Evolutionary conservation across 2,329 filamentous ascomycete species (phyloP).

Genomic region (Ophiostoma sp.): DNA sequence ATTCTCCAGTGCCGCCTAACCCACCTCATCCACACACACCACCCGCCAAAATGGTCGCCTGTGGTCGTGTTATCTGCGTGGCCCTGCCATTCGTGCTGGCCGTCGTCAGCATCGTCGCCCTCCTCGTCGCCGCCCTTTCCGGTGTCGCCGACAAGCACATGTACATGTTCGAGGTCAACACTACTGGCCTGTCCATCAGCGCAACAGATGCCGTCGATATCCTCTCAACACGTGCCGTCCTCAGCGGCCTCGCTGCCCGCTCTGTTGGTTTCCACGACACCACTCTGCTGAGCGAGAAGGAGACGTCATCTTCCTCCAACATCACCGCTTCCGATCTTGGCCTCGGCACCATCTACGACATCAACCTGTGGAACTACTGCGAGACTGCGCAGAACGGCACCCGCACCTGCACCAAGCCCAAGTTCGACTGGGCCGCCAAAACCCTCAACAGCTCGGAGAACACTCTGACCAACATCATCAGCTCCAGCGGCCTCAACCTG

Average conservation of each 20-base stretch:
- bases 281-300: conserved; percentile 20
- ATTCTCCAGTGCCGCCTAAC: too few relatives aligned
- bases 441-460: conserved; percentile 58
- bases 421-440: conserved; percentile 72
- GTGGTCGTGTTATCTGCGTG: conserved; percentile 79
- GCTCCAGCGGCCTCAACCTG: conserved; percentile 45
- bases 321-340: conserved; percentile 54
- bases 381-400: conserved; percentile 51
- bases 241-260: not conserved
- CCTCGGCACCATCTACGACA: conserved; percentile 70
- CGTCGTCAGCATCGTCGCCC: conserved; percentile 66
- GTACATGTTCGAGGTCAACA: conserved; percentile 57
- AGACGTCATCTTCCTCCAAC: conserved; percentile 35
- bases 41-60: conserved; percentile 33
- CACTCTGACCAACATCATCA: conserved; percentile 49
- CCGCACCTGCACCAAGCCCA: conserved; percentile 62
- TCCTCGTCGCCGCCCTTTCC: conserved; percentile 52
- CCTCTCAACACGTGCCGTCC: conserved; percentile 14
- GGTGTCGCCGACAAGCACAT: conserved; percentile 52
- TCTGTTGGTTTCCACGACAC: conserved; percentile 19
- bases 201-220: conserved; percentile 23
- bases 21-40: not conserved
- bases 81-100: conserved; percentile 79
- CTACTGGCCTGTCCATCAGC: conserved; percentile 52
- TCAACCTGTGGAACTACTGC: conserved; percentile 88